Base-by-base conservation (phyloP, 306 rosid genomes). In the Sicyos baderoa region DNA sequence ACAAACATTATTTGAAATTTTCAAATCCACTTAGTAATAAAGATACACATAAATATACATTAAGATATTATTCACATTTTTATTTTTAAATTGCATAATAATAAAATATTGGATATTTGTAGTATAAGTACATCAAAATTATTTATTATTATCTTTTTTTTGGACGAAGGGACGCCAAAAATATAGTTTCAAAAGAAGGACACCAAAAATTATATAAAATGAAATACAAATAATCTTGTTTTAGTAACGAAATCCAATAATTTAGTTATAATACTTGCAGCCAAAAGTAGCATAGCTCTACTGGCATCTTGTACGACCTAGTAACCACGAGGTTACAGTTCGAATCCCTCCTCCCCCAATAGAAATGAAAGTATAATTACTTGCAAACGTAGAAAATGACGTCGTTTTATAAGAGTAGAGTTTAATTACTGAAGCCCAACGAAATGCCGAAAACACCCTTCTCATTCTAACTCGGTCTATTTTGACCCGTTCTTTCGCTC, bases 401-500 rank as follows among this genome's bases (percentile, higher is more conserved):
- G 68, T 37, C 68, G 50, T 37, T 9, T 4, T 0, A 0, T 0
- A 7, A 2, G 3, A 58, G 9, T 27, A 0, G 29, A 62, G 19
- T n/a, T 3, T 23, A n/a, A 35, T n/a, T n/a, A 37, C 68, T 35
- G 49, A 61, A 40, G 10, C 11, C 6, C 1, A 10, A 1, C 22
- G 40, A 66, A 66, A 66, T 66, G 49, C 32, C 71, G 2, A 47
- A 67, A 49, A 47, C 4, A 21, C 71, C 55, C 40, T 22, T 66
- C 6, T 6, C 2, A 3, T 45, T 25, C 6, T 23, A 1, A 0
- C 45, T 23, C 71, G 0, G 6, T 14, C 14, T 55, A 13, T 25
- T 53, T 51, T 69, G 73, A 69, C 61, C 49, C 29, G 29, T 69
- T 52, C 73, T 29, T 8, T 9, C 14, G 44, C n/a, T 68, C 5